phyloP scores from a whole-genome alignment of 257 asterid species.

The Rauvolfia tetraphylla region DNA sequence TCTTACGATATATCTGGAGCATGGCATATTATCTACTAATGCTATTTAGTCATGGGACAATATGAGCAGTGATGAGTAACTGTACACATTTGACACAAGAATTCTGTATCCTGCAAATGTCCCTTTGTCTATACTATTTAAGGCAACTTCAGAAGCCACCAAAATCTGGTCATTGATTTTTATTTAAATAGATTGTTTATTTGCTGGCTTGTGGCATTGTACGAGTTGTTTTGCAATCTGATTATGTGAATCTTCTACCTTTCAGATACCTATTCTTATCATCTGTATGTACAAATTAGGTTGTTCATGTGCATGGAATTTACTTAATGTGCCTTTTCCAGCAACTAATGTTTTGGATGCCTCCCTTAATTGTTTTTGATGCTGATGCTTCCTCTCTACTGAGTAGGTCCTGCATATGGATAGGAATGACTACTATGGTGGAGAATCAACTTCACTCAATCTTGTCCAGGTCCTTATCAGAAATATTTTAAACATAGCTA shows the following conservation, averaged over 20 bases:
- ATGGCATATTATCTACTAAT: background rate
- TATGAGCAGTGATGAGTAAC: background rate
- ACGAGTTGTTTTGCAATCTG: background rate
- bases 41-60: background rate
- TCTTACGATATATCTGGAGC: background rate
- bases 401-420: constrained; percentile 43
- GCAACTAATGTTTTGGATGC: background rate
- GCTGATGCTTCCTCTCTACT: background rate
- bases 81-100: background rate
- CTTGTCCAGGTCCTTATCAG: constrained; percentile 34
- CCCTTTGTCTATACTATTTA: background rate
- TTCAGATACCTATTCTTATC: background rate
- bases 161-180: background rate
- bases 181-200: too few species aligned
- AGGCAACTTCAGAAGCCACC: background rate
- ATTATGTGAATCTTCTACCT: background rate
- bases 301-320: background rate
- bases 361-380: background rate
- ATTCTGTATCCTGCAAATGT: background rate
- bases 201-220: background rate
- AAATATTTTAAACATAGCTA: background rate
- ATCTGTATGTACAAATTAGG: background rate
- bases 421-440: constrained; percentile 44
- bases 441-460: constrained; percentile 41
- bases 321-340: background rate